phyloP scores from a whole-genome alignment of 352 stramenopile species.

The Phytophthora meadii region DNA sequence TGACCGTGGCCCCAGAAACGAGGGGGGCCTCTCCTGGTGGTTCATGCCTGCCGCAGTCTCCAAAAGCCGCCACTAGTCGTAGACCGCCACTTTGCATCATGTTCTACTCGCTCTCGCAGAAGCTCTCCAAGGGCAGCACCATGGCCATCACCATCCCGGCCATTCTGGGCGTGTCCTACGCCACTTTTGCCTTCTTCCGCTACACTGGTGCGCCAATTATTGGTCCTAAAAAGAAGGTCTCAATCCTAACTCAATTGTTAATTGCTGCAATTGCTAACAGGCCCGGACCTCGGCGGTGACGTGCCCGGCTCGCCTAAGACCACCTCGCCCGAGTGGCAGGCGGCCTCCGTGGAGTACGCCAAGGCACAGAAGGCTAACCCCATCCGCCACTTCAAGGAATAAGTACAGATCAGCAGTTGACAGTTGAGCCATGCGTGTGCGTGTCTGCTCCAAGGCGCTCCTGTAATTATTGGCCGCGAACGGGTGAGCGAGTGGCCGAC shows the following conservation, averaged over 20 bases:
- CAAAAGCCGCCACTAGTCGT: constrained; percentile 31
- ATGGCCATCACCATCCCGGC: constrained; percentile 56
- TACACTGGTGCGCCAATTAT: constrained; percentile 59
- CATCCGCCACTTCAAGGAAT: constrained; percentile 85
- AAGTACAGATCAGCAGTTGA: constrained; percentile 44
- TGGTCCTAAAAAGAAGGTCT: not conserved
- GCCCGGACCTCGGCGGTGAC: constrained; percentile 65
- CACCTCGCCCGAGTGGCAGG: constrained; percentile 79
- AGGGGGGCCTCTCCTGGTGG: constrained; percentile 30
- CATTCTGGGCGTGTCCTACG: constrained; percentile 51
- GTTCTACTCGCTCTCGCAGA: constrained; percentile 75
- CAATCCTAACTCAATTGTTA: constrained; percentile 10
- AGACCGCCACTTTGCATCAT: constrained; percentile 36
- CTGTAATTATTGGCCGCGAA: constrained; percentile 41
- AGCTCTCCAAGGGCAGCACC: constrained; percentile 68
- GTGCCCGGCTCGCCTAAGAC: constrained; percentile 66
- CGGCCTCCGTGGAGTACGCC: constrained; percentile 77
- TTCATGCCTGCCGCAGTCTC: constrained; percentile 37
- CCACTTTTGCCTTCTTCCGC: constrained; percentile 56
- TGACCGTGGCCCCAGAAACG: constrained; percentile 36
- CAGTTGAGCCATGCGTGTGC: constrained; percentile 15
- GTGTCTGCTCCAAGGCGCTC: constrained; percentile 18
- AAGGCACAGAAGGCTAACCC: constrained; percentile 86
- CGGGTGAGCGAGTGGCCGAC: constrained; percentile 22
- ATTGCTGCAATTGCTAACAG: constrained; percentile 30